phyloP scores from a whole-genome alignment of 1,284 basidiomycete species.

The Ceratobasidium sp. region DNA sequence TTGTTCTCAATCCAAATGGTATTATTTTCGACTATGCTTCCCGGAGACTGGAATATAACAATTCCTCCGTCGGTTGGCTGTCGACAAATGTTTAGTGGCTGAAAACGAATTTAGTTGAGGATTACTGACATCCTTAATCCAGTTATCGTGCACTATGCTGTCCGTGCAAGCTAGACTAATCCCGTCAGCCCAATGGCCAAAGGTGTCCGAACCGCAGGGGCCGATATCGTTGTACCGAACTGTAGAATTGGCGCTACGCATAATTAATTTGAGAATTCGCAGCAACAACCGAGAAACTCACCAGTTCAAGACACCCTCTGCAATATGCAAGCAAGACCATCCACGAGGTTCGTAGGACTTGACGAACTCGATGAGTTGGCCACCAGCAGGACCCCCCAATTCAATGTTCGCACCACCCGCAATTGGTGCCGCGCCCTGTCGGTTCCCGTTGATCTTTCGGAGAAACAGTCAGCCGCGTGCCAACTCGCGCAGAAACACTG shows the following conservation, averaged over 20 bases:
- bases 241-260: conserved; percentile 58
- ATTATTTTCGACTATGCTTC: conserved; percentile 73
- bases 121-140: conserved; percentile 55
- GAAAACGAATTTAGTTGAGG: neutral
- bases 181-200: conserved; percentile 78
- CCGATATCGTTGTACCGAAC: conserved; percentile 82
- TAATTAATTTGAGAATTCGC: neutral
- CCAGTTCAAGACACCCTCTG: conserved; percentile 67
- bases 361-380: conserved; percentile 74
- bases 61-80: conserved; percentile 79
- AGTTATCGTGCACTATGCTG: conserved; percentile 72
- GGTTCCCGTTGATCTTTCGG: conserved; percentile 68
- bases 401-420: conserved; percentile 77
- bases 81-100: conserved; percentile 47
- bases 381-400: conserved; percentile 71
- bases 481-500: neutral
- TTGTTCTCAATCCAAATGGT: conserved; percentile 75
- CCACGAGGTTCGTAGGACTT: conserved; percentile 71
- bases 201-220: conserved; percentile 66
- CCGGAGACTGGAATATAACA: conserved; percentile 83
- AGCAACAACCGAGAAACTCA: neutral
- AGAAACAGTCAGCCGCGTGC: neutral
- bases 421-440: conserved; percentile 58
- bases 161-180: conserved; percentile 78
- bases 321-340: conserved; percentile 76